Evolutionary conservation across 148 eudicot species (phyloP).

Genomic region (Chenopodium suecicum): DNA sequence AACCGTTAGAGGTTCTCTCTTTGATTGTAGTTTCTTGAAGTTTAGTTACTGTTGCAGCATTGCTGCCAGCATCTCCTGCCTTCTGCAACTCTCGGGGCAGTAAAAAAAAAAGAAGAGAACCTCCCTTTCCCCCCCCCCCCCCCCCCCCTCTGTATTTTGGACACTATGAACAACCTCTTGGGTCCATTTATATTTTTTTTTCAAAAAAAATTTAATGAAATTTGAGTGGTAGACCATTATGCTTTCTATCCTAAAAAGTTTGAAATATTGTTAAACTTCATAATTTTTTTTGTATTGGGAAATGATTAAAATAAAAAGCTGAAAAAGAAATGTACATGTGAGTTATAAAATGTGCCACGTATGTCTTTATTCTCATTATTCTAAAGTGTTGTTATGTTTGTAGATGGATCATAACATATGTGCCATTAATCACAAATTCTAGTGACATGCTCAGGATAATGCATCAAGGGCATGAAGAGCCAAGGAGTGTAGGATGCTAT

Average conservation of each 20-base stretch:
- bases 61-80: neutral
- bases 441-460: no score
- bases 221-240: neutral
- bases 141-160: neutral
- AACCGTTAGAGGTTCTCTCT: neutral
- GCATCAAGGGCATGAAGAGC: no score
- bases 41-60: neutral
- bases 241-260: no score
- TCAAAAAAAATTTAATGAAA: neutral
- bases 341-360: neutral
- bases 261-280: neutral
- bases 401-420: no score
- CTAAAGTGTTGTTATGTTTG: no score
- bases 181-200: neutral
- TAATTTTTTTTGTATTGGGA: no score
- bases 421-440: no score
- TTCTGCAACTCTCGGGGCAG: neutral
- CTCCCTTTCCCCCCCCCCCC: neutral
- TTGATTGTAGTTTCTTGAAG: neutral
- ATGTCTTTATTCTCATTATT: no score
- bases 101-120: neutral
- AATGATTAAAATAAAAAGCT: no score
- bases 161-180: neutral
- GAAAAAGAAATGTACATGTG: no score
- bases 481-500: no score